Evolutionary conservation across 1,284 basidiomycete genomes (phyloP).

Genomic region (Ustilago tritici): DNA sequence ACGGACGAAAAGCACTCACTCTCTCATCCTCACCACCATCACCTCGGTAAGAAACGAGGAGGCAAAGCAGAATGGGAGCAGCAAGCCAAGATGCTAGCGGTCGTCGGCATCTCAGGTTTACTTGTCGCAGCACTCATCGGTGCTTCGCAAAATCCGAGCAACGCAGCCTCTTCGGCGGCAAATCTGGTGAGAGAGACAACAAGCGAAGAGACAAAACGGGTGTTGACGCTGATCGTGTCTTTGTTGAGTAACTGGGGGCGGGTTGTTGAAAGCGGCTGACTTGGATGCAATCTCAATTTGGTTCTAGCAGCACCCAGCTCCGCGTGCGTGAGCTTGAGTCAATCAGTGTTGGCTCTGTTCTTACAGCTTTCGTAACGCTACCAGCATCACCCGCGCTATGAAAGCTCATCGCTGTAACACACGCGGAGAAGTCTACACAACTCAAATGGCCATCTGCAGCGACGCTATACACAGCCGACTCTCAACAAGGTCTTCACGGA

Average conservation of each 20-base stretch:
- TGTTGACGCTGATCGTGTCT: conserved; percentile 35
- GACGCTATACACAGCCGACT: too few species aligned
- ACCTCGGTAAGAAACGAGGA: not conserved
- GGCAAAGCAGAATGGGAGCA: conserved; percentile 7
- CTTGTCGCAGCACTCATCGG: conserved; percentile 37
- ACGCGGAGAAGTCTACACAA: too few species aligned
- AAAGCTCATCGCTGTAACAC: too few species aligned
- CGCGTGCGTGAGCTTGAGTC: not conserved
- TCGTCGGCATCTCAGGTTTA: conserved; percentile 43
- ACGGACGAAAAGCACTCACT: conserved; percentile 8
- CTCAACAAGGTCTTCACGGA: too few species aligned
- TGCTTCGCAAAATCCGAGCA: conserved; percentile 8
- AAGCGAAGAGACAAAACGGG: conserved; percentile 24
- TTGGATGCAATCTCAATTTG: not conserved
- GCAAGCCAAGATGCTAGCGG: conserved; percentile 29
- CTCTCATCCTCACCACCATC: not conserved
- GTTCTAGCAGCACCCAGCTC: not conserved
- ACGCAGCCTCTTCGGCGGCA: not conserved
- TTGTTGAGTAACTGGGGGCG: conserved; percentile 34
- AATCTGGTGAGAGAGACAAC: not conserved
- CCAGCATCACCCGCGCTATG: too few species aligned
- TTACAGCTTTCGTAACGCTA: too few species aligned
- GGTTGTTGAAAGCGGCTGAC: conserved; percentile 16
- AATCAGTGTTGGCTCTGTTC: too few species aligned
- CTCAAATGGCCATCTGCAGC: too few species aligned